These are phyloP conservation scores for Brasilioporus rufonigricans DNA, from an alignment of 768 basidiomycete genomes.

Conservation along the genomic window DNA sequence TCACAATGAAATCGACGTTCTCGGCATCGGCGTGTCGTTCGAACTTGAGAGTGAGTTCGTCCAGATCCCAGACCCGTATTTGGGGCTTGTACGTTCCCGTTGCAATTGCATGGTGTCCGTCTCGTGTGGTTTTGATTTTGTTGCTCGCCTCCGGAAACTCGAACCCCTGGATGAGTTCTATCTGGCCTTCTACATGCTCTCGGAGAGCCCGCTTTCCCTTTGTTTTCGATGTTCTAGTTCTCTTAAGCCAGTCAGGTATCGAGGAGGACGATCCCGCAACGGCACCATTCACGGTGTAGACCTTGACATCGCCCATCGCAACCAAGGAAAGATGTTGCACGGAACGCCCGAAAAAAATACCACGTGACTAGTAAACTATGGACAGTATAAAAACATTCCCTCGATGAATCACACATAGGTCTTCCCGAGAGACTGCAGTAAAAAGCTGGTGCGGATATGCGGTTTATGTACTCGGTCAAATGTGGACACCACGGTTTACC, in stretches of 20 bases:
- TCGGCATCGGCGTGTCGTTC: conserved; percentile 95
- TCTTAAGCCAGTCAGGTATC: conserved; percentile 91
- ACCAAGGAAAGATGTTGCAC: neutral
- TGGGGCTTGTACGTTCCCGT: conserved; percentile 99
- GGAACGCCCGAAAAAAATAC: neutral
- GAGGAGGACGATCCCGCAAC: conserved; percentile 84
- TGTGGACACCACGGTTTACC: conserved; percentile 9
- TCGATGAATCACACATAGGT: neutral
- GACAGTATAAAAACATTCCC: neutral
- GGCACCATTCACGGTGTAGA: conserved; percentile 96
- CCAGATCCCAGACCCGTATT: conserved; percentile 93
- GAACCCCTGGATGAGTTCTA: conserved; percentile 93
- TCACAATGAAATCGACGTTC: conserved; percentile 96
- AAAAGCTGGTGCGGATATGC: conserved; percentile 18
- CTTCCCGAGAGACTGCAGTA: neutral
- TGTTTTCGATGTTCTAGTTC: conserved; percentile 58
- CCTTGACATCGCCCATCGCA: conserved; percentile 54
- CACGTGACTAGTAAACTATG: conserved; percentile 19
- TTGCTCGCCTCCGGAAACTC: conserved; percentile 97
- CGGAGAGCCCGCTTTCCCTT: conserved; percentile 56
- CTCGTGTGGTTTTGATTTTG: conserved; percentile 83
- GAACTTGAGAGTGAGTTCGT: conserved; percentile 90
- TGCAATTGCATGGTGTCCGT: conserved; percentile 90
- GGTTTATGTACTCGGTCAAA: conserved; percentile 19
- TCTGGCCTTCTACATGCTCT: conserved; percentile 78